Evolutionary conservation across 345 rosid species (phyloP).

Genomic region (Hypericum androsaemum): DNA sequence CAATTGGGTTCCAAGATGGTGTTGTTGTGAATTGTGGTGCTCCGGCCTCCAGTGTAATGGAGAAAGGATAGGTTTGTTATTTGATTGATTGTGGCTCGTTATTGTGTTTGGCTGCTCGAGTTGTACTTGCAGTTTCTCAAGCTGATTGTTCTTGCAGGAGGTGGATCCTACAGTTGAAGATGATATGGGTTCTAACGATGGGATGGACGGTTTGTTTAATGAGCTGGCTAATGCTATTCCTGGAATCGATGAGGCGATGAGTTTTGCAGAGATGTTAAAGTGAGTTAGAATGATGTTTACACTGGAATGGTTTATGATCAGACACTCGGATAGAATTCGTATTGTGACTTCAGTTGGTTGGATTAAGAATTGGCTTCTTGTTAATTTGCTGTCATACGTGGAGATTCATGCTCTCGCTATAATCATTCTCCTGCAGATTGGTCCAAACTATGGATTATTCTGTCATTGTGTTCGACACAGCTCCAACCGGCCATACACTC

Average conservation of each 20-base stretch:
- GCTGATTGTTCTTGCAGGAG: constrained; percentile 37
- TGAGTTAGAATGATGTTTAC: constrained; percentile 20
- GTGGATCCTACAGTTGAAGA: constrained; percentile 95
- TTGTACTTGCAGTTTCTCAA: background rate
- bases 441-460: constrained; percentile 99
- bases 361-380: background rate
- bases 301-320: constrained; percentile 4
- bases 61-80: background rate
- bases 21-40: no score
- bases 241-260: constrained; percentile 99
- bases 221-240: constrained; percentile 96
- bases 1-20: no score
- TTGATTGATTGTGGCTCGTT: background rate
- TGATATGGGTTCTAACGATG: constrained; percentile 54
- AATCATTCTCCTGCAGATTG: constrained; percentile 36
- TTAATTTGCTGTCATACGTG: background rate
- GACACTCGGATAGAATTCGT: background rate
- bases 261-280: constrained; percentile 99
- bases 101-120: background rate
- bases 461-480: constrained; percentile 88
- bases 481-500: constrained; percentile 98
- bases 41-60: no score
- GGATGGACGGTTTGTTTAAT: constrained; percentile 84
- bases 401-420: no score
- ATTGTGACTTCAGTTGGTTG: background rate